Evolutionary conservation across 306 rosid species (phyloP), one percentile per base, ranked within the genome.

Genomic region (Astragalus membranaceus): DNA sequence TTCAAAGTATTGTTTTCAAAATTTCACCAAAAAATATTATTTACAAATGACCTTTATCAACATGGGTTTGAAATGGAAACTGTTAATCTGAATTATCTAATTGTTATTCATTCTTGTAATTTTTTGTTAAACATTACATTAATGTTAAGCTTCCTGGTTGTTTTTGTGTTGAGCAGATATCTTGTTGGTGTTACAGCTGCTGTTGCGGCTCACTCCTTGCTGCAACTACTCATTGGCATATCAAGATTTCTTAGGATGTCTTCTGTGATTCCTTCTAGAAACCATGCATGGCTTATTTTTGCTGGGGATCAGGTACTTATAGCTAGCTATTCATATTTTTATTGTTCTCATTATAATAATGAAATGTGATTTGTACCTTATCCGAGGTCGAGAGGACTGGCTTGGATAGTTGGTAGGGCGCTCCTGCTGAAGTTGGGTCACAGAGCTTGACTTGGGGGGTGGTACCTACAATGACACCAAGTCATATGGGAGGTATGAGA

Each of bases 281-380:
- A 83, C 37, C 87, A 85, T 35, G 98, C 97, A 42, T 94, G 97
- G 96, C 77, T 90, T 77, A 55, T 79, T 75, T 88, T 90, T 67
- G 96, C 96, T 10, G 90, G 85, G 5, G 98, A 94, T 85, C 96
- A 90, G 97, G 98, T 90, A 81, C 49, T 35, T 84, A 26, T 26
- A 26, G 3, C 3, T 26, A 62, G n/a, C 43, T 7, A 8, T 23
- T 15, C 33, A 46, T 41, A 6, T 10, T 12, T 26, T 47, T 5
- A 60, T 33, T 10, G 64, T 37, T 77, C 10, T 10, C 14, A 20
- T 56, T 14, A 17, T 11, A 12, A 17, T 13, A 12, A 64, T 72
- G 20, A 59, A 52, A 52, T 6, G 13, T n/a, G n/a, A n/a, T n/a
- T n/a, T n/a, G n/a, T n/a, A n/a, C n/a, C n/a, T n/a, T n/a, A n/a